A percentile compares a stretch with the other conserved stretches of the same genome.
phyloP scores from a whole-genome alignment of 768 basidiomycete species.

The Russula sp. region DNA sequence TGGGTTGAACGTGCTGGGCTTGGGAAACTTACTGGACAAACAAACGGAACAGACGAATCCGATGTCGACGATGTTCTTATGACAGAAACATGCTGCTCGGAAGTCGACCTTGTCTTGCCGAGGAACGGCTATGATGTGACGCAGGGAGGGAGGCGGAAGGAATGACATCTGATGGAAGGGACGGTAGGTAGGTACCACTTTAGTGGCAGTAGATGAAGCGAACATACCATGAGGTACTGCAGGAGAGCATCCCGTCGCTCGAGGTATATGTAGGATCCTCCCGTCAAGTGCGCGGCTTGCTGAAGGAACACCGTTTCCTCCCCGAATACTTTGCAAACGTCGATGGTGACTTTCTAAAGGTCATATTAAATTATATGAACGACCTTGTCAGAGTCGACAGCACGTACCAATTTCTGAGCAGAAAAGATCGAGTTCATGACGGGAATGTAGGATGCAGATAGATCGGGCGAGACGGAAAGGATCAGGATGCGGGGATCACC shows the following conservation, averaged over 20 bases:
- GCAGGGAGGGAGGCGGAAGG: slow-evolving; percentile 64
- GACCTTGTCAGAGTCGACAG: not conserved
- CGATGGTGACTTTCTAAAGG: slow-evolving; percentile 88
- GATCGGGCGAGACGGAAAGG: slow-evolving; percentile 89
- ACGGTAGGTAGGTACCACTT: not conserved
- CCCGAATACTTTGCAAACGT: slow-evolving; percentile 89
- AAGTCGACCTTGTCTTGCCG: slow-evolving; percentile 96
- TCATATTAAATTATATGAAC: not conserved
- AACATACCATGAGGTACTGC: slow-evolving; percentile 79
- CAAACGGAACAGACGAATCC: slow-evolving; percentile 99
- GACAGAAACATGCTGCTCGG: slow-evolving; percentile 97
- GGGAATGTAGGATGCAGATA: slow-evolving; percentile 89
- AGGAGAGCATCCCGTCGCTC: slow-evolving; percentile 79
- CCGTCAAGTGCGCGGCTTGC: slow-evolving; percentile 94
- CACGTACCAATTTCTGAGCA: slow-evolving; percentile 87
- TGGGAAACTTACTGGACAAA: slow-evolving; percentile 71
- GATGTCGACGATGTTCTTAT: slow-evolving; percentile 93
- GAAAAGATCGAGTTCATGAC: slow-evolving; percentile 99
- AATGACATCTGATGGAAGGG: slow-evolving; percentile 75
- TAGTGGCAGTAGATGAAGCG: slow-evolving; percentile 4
- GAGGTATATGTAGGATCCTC: slow-evolving; percentile 87
- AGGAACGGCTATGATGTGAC: slow-evolving; percentile 76
- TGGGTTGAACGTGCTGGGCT: not conserved
- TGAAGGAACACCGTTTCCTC: slow-evolving; percentile 93
- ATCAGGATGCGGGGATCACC: slow-evolving; percentile 64